Base-by-base conservation (phyloP, 371 early-diverging fungal species). In the Syncephalastrum sp. region DNA sequence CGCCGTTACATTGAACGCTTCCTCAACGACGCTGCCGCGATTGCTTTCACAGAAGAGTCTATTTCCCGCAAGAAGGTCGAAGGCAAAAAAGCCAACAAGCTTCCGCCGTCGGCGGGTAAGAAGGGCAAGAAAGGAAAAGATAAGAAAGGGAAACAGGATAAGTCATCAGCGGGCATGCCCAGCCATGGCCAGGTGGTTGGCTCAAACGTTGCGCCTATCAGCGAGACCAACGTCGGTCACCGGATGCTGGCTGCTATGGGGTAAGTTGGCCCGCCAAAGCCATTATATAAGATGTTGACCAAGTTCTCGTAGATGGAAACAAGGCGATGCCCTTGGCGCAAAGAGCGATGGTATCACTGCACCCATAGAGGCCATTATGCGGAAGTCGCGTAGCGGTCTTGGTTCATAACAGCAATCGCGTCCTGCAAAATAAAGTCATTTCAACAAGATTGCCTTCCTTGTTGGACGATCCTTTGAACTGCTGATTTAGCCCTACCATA, bases 341-440 rank as follows among this genome's bases (percentile, higher is more conserved):
- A 79, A 82, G 6, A 89, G 87, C 14, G 79, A 74, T 16, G 97
- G 97, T 54, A 92, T 94, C 38, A 74, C 86, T 2, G 83, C 82
- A 25, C 95, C 96, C 0, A 90, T 96, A 50, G 90, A 94, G 47
- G 94, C 91, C 15, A 77, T 93, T 54, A 67, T 93, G 42, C 88
- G 95, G 12, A 85, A 82, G 42, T 81, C 83, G 43, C 77, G 86
- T 27, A 68, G 75, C 63, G 95, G 96, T 54, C 83, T 96, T 16
- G 93, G 91, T n/a, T 69, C 83, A 38, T 85, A 74, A 71, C 16
- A 6, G 3, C 47, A 16, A 46, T 8, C 47, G 3, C 23, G 2
- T 46, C 38, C 10, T 33, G 38, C 38, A 47, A 29, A 41, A 52
- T 16, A 16, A 52, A 52, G 33, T 14, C 5, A n/a, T 8, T 50